These are phyloP conservation scores for Elasticomyces elasticus DNA, from an alignment of 495 filamentous ascomycete genomes.

Conservation along the genomic window DNA sequence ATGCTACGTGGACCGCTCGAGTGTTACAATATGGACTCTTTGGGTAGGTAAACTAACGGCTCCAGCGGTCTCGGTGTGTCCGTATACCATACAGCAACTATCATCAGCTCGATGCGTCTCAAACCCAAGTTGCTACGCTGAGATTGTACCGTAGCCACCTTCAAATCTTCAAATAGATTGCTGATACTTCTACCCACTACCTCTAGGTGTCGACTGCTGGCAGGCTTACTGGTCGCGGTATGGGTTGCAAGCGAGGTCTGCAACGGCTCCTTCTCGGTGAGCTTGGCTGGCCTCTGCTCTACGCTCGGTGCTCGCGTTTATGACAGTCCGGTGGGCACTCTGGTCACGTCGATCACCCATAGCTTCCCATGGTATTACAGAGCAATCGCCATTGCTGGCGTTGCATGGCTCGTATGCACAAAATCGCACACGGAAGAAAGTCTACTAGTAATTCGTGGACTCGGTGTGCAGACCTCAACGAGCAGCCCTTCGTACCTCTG, in stretches of 20 bases:
- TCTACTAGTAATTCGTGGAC: conserved; percentile 73
- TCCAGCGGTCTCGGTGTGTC: neutral
- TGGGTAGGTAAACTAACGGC: neutral
- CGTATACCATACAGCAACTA: conserved; percentile 3
- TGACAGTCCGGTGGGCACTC: neutral
- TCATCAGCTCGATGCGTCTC: too few species aligned
- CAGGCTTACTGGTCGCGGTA: neutral
- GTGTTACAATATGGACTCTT: conserved; percentile 12
- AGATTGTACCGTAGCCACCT: too few species aligned
- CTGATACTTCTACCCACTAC: too few species aligned
- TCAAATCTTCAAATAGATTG: too few species aligned
- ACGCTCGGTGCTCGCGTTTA: neutral
- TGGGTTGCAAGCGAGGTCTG: conserved; percentile 17
- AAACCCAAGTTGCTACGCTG: too few species aligned
- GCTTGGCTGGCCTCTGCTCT: neutral
- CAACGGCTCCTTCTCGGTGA: neutral
- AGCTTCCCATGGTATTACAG: neutral
- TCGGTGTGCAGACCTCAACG: conserved; percentile 83
- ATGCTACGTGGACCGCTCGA: conserved; percentile 21
- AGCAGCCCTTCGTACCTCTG: conserved; percentile 54
- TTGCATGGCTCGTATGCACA: conserved; percentile 2
- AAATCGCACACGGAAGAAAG: conserved; percentile 56
- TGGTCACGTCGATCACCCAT: neutral
- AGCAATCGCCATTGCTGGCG: neutral
- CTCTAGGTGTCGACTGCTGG: too few species aligned